Percentiles rank a stretch among this genome's conserved stretches.
Evolutionary conservation across 208 protist species (phyloP).

Genomic region (Acanthamoeba pearcei): DNA sequence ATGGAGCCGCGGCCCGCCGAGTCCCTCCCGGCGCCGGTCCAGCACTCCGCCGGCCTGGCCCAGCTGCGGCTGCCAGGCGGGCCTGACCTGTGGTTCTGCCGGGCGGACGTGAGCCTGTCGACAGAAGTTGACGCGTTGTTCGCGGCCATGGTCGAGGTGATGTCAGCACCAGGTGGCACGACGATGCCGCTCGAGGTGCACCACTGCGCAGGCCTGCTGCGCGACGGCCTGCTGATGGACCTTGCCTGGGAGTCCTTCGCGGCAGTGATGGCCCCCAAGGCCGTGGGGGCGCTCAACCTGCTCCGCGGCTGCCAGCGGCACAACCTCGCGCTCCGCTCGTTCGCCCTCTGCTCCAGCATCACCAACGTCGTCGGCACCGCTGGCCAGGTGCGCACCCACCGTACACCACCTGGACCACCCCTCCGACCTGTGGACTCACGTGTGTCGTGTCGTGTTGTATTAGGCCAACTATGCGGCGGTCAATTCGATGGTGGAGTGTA

Average conservation of each 20-base stretch:
- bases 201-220: slow-evolving; percentile 80
- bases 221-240: slow-evolving; percentile 76
- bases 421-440: too few relatives aligned
- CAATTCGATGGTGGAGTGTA: slow-evolving; percentile 80
- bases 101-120: not conserved
- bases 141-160: not conserved
- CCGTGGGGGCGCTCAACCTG: slow-evolving; percentile 78
- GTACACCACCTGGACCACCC: too few relatives aligned
- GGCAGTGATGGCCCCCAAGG: slow-evolving; percentile 82
- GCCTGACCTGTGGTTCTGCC: not conserved
- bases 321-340: slow-evolving; percentile 71
- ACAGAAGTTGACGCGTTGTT: not conserved
- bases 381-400: slow-evolving; percentile 44
- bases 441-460: slow-evolving; percentile 29
- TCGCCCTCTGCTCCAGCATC: slow-evolving; percentile 83
- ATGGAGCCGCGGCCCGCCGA: not conserved
- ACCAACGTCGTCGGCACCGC: slow-evolving; percentile 77
- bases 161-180: not conserved
- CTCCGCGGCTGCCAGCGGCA: not conserved
- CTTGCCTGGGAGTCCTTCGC: slow-evolving; percentile 75
- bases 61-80: not conserved
- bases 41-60: not conserved
- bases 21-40: not conserved
- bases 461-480: slow-evolving; percentile 85
- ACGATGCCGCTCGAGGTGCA: slow-evolving; percentile 74